Base-by-base conservation (phyloP, 495 filamentous ascomycete genomes). In the Aspergillus sclerotiicarbonarius region DNA sequence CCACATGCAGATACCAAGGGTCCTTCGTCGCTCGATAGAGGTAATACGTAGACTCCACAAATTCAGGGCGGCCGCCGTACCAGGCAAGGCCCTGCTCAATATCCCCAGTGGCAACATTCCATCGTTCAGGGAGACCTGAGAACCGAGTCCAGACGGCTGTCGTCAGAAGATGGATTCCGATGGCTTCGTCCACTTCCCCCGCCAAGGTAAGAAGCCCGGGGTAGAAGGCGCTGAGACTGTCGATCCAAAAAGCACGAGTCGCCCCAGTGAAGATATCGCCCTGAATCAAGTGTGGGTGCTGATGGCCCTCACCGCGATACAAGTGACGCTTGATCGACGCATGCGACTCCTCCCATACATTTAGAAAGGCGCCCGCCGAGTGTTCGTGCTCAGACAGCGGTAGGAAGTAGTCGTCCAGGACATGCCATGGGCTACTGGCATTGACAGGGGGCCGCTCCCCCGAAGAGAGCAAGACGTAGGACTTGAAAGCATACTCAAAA, bases 401-500 rank as follows among this genome's bases (percentile, higher is more conserved):
- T 4, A 67, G 60, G 52, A 86, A 88, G 61, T 76, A 68, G 19
- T 71, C 62, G 51, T 79, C 75, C 47, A 77, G 57, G 10, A 52
- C 51, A 56, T 61, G 62, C 76, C 76, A 78, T 29, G 70, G 74
- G 43, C 71, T 78, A 0, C 59, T 61, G 8, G 51, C 43, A 49
- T 77, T 56, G 39, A 71, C 67, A 8, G 66, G 63, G 8, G 67
- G 65, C 9, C 68, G 70, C 35, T 76, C 66, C 46, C 76, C 76
- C 13, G 89, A 86, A 2, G 93, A 96, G 16, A 97, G 83, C 8
- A 98, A 74, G 59, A 98, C 88, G 62, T 95, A 86, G 2, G 92
- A 89, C 68, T 98, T 98, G 67, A 96, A 81, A 2, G 94, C 94
- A 68, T 98, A 98, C 75, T 98, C 94, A 64, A 93, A 98, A 74